Evolutionary conservation across 345 rosid genomes (phyloP).

Genomic region (Syzygium oleosum): DNA sequence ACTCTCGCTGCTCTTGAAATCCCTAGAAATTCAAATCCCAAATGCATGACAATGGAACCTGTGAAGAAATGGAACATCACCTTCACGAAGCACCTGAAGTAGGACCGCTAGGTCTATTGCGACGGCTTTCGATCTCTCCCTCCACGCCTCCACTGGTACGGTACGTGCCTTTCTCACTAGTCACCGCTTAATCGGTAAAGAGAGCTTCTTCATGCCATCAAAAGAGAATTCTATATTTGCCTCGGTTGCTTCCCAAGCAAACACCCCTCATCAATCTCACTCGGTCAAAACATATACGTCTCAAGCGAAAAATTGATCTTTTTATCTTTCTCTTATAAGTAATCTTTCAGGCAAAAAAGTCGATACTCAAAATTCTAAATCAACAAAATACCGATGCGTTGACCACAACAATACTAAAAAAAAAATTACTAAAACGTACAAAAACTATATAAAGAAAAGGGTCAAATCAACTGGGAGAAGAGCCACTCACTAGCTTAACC

Average conservation of each 20-base stretch:
- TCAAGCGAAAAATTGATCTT: background rate
- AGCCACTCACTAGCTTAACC: conserved; percentile 72
- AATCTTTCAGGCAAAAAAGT: background rate
- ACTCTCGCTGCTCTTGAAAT: background rate
- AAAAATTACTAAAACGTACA: background rate
- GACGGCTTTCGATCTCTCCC: background rate
- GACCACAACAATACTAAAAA: background rate
- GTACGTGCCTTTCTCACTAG: conserved; percentile 5
- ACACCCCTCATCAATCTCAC: background rate
- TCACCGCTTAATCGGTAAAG: background rate
- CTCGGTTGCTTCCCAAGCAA: background rate
- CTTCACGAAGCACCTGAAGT: background rate
- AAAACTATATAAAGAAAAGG: background rate
- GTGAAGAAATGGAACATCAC: background rate
- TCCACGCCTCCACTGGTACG: conserved; percentile 34
- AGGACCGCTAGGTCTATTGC: too few species aligned
- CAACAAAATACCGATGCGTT: background rate
- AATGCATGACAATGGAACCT: background rate
- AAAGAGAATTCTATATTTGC: too few species aligned
- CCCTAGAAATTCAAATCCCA: background rate
- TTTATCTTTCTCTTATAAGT: too few species aligned
- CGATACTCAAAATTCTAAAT: too few species aligned
- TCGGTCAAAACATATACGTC: background rate
- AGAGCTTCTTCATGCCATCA: background rate
- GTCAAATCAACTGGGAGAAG: background rate